phyloP scores from a whole-genome alignment of 2,329 filamentous ascomycete genomes.

The Dactylonectria macrodidyma region DNA sequence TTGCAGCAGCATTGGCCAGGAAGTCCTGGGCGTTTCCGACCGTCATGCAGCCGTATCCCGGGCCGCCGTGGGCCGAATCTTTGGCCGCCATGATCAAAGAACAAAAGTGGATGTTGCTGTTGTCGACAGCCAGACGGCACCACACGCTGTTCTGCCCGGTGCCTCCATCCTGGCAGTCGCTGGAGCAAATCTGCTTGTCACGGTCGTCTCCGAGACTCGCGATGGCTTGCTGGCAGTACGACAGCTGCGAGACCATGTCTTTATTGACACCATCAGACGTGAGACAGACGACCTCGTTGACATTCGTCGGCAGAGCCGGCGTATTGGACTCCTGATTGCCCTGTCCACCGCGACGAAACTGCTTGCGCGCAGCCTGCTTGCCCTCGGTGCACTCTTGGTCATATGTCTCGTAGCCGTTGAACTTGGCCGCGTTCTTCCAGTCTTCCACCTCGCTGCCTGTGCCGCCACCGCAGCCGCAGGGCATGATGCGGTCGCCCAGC shows the following conservation, averaged over 20 bases:
- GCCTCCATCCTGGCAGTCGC: slow-evolving; percentile 5
- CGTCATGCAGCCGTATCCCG: slow-evolving; percentile 1
- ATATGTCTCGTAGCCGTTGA: slow-evolving; percentile 10
- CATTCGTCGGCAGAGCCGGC: not conserved
- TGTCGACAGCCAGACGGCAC: slow-evolving; percentile 5
- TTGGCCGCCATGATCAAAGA: slow-evolving; percentile 3
- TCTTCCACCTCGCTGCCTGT: not conserved
- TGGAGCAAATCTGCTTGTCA: slow-evolving; percentile 18
- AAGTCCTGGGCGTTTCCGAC: slow-evolving; percentile 12
- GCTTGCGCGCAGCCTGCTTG: slow-evolving; percentile 7
- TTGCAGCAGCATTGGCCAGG: not conserved
- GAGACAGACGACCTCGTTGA: slow-evolving; percentile 6
- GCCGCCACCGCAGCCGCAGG: slow-evolving; percentile 11
- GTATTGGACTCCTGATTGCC: slow-evolving; percentile 12
- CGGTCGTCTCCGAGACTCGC: slow-evolving; percentile 7
- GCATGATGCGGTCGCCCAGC: slow-evolving; percentile 17
- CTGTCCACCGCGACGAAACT: slow-evolving; percentile 4
- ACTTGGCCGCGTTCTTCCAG: slow-evolving; percentile 10
- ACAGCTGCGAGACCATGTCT: slow-evolving; percentile 6
- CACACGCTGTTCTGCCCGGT: slow-evolving; percentile 6
- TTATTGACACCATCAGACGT: not conserved
- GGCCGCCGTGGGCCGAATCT: not conserved
- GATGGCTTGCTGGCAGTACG: not conserved
- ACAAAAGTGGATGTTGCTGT: slow-evolving; percentile 1
- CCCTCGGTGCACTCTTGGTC: slow-evolving; percentile 11